Base-by-base conservation (phyloP, 2,329 filamentous ascomycete species). In the Dactylellina sp. region DNA sequence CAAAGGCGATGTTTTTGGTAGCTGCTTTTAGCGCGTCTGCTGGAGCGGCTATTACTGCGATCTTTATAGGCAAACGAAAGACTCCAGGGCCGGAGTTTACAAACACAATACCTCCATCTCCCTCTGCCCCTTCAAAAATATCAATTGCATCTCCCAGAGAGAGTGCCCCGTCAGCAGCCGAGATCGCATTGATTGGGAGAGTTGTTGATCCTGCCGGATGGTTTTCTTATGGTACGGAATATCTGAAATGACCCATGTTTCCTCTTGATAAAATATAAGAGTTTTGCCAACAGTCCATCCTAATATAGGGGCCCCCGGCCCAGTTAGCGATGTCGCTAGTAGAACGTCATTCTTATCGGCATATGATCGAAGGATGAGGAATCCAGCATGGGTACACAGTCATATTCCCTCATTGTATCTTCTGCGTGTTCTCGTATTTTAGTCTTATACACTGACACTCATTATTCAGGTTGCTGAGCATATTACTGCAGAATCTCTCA, bases 311-410 rank as follows among this genome's bases (percentile, higher is more conserved):
- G 97, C 98, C 82, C 94, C 95, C 0, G 95, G 95, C 70, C 95
- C 95, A 32, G 84, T 97, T 40, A 86, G 89, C 79, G 95, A 99
- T 82, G 85, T 96, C 46, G 89, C 93, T 63, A 86, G 86, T 63
- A 89, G 92, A 39, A 84, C 88, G 24, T 91, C 92, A 35, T 86
- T 98, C 61, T 86, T 93, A 76, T 96, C 93, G 32, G 89, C 91
- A 78, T 99, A 90, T 86, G 94, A 99, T 83, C 92, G 95, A 25
- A 89, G 92, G 75, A 90, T 89, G 46, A 89, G 93, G 80, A 99
- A 99, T 83, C 95, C 95, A 28, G 87, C 91, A 81, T 99, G 94
- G 94, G 95, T 78, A 70, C 28, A 40, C 32, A 84, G 18, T 83
- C 1, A n/a, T 24, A 11, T 35, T 53, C 39, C 18, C 16, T 12